These are phyloP conservation scores for Xerophyta viscosa DNA, from an alignment of 106 monocot genomes.

Conservation along the genomic window DNA sequence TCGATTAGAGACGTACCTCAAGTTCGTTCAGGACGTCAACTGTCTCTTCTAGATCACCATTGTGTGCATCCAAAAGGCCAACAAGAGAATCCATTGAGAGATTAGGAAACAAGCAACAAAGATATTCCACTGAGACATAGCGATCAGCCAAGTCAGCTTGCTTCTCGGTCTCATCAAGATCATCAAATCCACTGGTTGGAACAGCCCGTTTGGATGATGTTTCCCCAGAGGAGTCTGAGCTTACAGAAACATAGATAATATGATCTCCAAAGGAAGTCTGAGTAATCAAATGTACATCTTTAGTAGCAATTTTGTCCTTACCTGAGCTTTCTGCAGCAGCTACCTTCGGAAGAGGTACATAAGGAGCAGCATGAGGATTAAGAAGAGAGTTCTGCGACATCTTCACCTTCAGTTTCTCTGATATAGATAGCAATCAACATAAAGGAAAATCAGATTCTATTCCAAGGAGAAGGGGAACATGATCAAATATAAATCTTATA, in stretches of 20 bases:
- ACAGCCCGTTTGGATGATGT: background rate
- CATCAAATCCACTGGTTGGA: background rate
- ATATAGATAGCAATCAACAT: background rate
- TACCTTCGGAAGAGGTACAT: constrained; percentile 8
- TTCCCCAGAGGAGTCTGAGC: background rate
- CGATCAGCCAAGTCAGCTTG: constrained; percentile 1
- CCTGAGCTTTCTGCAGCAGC: background rate
- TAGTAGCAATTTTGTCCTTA: background rate
- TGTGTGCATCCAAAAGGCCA: constrained; percentile 1
- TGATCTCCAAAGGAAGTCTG: background rate
- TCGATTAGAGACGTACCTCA: constrained; percentile 4
- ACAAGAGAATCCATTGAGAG: constrained; percentile 10
- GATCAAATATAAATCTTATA: background rate
- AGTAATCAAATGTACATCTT: background rate
- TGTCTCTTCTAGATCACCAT: constrained; percentile 10
- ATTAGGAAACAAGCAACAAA: constrained; percentile 9
- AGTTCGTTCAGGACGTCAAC: constrained; percentile 12
- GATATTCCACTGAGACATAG: constrained; percentile 4
- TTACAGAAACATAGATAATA: background rate
- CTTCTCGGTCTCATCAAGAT: background rate
- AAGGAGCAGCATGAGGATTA: constrained; percentile 18
- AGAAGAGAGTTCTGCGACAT: constrained; percentile 8
- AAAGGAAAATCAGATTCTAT: background rate
- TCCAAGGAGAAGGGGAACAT: background rate
- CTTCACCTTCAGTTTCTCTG: background rate